Evolutionary conservation across 169 alveolate genomes (phyloP), one percentile per base, ranked within the genome.

Genomic region (Pseudocohnilembus persalinus): DNA sequence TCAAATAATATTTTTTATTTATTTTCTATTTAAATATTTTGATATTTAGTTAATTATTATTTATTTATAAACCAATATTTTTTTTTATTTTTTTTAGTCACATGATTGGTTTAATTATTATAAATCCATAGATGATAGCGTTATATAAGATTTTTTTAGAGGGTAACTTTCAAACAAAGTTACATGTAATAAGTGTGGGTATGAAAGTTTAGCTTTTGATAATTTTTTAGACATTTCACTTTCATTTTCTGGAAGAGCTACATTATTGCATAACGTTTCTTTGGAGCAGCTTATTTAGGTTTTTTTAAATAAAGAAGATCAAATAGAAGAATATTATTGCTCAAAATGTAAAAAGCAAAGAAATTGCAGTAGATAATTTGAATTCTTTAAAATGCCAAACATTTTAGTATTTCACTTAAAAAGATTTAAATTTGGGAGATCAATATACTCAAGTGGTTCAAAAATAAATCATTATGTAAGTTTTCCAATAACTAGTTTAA

Each of bases 341-440:
- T 86, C 88, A 49, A 84, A 87, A 27, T 95, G 97, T 83, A 95
- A 92, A 85, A 85, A 83, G 28, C 80, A 83, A 31, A 87, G 85
- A 73, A 89, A 82, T 31, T 88, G 91, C 24, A 87, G 73, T 29
- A 93, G 91, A 84, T 80, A 92, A 89, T 81, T 94, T 73, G 89
- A 91, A 64, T 87, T 96, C 28, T 96, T 88, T 88, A 85, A 93
- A 74, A 90, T 94, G 28, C 98, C 98, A 28, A 82, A 91, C 35
- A 81, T 94, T n/a, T 84, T 96, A 80, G 95, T 94, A 6, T 89
- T 94, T 73, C 97, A 93, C 81, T 88, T 96, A 49, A 96, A 96
- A 89, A 80, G 98, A 80, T 96, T 96, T 84, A 82, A 90, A 24
- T 89, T 90, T 73, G 90, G 92, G 28, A 86, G 90, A 28, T 63